These are phyloP conservation scores for Groenewaldozyma salmanticensis DNA, from an alignment of 805 yeast genomes.

Conservation along the genomic window DNA sequence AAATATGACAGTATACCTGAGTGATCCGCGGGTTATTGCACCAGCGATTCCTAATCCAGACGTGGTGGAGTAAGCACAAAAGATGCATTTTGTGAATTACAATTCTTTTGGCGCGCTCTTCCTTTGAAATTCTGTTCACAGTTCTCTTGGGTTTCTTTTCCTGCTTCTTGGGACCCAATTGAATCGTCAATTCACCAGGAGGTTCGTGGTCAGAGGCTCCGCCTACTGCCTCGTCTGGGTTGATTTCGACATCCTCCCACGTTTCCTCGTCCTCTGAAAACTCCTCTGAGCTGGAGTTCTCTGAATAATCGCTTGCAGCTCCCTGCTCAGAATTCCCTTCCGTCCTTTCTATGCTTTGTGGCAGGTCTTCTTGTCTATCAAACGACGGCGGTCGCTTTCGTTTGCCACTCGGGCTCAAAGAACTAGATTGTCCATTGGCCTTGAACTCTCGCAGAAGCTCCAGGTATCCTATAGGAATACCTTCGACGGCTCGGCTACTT, in stretches of 20 bases:
- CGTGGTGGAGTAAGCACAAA: slow-evolving; percentile 54
- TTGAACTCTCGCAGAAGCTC: slow-evolving; percentile 3
- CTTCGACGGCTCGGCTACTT: slow-evolving; percentile 3
- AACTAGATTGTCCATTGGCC: not conserved
- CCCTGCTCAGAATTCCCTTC: slow-evolving; percentile 13
- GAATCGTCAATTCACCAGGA: slow-evolving; percentile 2
- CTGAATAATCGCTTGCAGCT: slow-evolving; percentile 17
- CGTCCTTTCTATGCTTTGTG: slow-evolving; percentile 9
- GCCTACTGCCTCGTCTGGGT: slow-evolving; percentile 2
- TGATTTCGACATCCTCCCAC: slow-evolving; percentile 33
- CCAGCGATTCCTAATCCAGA: slow-evolving; percentile 65
- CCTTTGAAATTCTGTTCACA: slow-evolving; percentile 20
- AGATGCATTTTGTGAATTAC: slow-evolving; percentile 51
- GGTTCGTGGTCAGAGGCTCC: slow-evolving; percentile 1
- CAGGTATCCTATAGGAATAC: slow-evolving; percentile 3
- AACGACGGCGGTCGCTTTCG: not conserved
- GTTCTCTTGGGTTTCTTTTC: slow-evolving; percentile 1
- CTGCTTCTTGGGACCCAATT: not conserved
- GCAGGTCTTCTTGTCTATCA: not conserved
- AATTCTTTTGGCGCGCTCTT: slow-evolving; percentile 46
- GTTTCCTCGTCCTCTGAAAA: slow-evolving; percentile 27
- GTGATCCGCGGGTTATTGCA: slow-evolving; percentile 42
- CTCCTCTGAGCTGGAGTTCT: slow-evolving; percentile 21
- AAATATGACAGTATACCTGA: slow-evolving; percentile 31
- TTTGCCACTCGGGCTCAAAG: slow-evolving; percentile 1